phyloP scores from a whole-genome alignment of 306 rosid species.

The Begonia masoniana region DNA sequence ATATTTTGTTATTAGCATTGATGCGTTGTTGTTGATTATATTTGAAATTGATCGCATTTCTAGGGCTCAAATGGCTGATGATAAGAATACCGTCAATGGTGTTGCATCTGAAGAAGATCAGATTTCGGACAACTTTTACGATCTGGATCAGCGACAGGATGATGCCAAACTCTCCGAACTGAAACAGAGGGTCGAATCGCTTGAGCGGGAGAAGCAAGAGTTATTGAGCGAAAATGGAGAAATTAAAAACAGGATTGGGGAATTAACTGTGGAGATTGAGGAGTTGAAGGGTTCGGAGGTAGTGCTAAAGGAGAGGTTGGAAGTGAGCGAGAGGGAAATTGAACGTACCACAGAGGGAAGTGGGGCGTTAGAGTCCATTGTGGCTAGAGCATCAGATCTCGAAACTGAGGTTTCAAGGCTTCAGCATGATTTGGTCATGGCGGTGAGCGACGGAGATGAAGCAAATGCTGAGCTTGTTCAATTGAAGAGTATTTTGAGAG shows the following conservation, averaged over 20 bases:
- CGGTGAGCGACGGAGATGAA: constrained; percentile 35
- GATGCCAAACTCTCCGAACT: constrained; percentile 14
- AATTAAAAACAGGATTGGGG: constrained; percentile 31
- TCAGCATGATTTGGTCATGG: constrained; percentile 45
- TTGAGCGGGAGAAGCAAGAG: constrained; percentile 44
- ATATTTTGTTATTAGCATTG: neutral
- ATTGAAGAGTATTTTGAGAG: constrained; percentile 34
- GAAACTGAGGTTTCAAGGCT: constrained; percentile 73
- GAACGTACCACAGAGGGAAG: constrained; percentile 23
- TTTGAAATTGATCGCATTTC: neutral
- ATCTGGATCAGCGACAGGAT: constrained; percentile 26
- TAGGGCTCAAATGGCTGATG: constrained; percentile 47
- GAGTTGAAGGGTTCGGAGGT: constrained; percentile 24
- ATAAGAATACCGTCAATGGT: constrained; percentile 25
- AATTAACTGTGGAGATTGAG: constrained; percentile 33
- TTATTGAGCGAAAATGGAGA: constrained; percentile 31
- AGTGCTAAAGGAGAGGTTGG: constrained; percentile 31
- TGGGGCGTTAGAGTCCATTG: constrained; percentile 34
- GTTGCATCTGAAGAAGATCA: constrained; percentile 11
- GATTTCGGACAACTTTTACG: constrained; percentile 21
- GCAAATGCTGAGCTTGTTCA: constrained; percentile 25
- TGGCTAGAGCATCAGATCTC: constrained; percentile 51
- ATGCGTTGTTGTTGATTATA: neutral
- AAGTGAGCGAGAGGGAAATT: constrained; percentile 35
- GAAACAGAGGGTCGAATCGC: constrained; percentile 27